Conservation (phyloP, 2,329 filamentous ascomycete species). For the Fusarium solani-melongenae region DNA sequence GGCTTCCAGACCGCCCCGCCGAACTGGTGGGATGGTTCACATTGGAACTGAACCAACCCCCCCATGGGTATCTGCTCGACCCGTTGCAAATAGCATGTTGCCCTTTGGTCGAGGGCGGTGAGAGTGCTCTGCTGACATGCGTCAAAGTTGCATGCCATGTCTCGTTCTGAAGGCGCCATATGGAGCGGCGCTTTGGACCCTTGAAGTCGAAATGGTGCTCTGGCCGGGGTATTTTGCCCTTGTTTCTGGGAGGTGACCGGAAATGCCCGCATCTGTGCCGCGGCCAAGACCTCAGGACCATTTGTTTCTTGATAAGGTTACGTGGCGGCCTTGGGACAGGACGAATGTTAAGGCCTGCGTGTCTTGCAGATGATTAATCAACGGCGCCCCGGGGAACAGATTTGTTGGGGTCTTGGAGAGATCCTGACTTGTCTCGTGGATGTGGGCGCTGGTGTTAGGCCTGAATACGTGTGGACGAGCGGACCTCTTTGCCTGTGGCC, state of each 20-base stretch:
- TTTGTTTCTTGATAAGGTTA: conserved; percentile 16
- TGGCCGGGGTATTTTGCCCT: not conserved
- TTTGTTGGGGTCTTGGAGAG: not conserved
- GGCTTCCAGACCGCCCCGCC: conserved; percentile 21
- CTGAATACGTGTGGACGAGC: not conserved
- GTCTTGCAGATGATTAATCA: not conserved
- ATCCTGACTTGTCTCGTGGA: not conserved
- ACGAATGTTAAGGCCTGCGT: not conserved
- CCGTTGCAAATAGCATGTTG: conserved; percentile 24
- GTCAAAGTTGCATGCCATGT: conserved; percentile 15
- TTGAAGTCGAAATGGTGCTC: conserved; percentile 10
- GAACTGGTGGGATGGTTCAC: conserved; percentile 7
- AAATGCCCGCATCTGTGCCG: conserved; percentile 13
- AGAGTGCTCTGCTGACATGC: conserved; percentile 33
- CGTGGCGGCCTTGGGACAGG: conserved; percentile 10
- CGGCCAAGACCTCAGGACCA: conserved; percentile 9
- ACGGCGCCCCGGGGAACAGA: not conserved
- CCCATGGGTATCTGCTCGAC: conserved; percentile 6
- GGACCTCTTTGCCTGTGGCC: not conserved
- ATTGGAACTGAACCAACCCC: not conserved
- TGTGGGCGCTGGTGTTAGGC: not conserved
- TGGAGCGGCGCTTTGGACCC: conserved; percentile 22
- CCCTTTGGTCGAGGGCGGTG: conserved; percentile 27
- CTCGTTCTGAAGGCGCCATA: conserved; percentile 4
- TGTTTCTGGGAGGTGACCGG: conserved; percentile 15